Percentiles rank a stretch among this genome's conserved stretches.
Conservation (phyloP, 176 grass and related monocot genomes). For the Bonia amplexicaulis region DNA sequence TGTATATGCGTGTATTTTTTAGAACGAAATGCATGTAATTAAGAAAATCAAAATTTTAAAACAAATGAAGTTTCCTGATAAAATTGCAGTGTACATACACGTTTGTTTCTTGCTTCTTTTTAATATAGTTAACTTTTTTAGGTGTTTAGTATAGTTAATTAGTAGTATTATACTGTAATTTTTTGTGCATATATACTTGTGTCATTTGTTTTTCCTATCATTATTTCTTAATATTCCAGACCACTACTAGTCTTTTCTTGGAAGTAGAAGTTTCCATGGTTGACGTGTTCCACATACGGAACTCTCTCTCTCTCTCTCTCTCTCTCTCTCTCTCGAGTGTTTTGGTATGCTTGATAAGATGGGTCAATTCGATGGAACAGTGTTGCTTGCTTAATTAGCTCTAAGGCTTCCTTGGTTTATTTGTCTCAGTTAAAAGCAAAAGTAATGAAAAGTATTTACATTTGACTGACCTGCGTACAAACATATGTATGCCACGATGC, state of each 20-base stretch:
- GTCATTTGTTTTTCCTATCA: background rate
- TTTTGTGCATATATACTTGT: background rate
- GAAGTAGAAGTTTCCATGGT: background rate
- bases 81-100: background rate
- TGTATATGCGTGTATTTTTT: background rate
- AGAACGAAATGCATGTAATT: background rate
- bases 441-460: background rate
- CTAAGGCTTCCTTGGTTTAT: background rate
- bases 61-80: background rate
- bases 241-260: slow-evolving; percentile 17
- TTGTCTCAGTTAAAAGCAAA: background rate
- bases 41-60: background rate
- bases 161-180: background rate
- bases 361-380: slow-evolving; percentile 18
- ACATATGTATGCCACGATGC: background rate
- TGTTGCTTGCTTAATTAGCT: background rate
- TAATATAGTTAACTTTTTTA: too few relatives aligned
- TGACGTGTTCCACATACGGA: slow-evolving; percentile 15
- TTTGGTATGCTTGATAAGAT: background rate
- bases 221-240: slow-evolving; percentile 16
- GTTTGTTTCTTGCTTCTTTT: background rate
- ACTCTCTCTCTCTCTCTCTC: background rate
- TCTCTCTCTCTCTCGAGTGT: background rate
- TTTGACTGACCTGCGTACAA: background rate
- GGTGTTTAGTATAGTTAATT: background rate